Conservation (phyloP, 2,329 filamentous ascomycete genomes). For the Didymella glomerata region DNA sequence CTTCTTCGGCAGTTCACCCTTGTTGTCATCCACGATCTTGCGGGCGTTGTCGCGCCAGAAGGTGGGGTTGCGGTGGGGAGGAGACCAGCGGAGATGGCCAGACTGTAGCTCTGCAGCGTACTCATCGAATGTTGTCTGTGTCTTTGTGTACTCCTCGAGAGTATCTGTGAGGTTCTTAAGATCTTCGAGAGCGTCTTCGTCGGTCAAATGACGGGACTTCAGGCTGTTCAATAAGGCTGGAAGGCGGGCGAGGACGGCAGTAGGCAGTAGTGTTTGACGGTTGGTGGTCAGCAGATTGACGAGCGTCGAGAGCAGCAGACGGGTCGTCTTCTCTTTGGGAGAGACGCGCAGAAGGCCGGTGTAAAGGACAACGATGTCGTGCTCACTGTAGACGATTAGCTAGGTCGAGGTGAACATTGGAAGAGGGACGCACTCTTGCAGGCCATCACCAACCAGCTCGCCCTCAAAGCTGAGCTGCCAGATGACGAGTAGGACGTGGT, state of each 20-base stretch:
- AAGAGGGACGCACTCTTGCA: constrained; percentile 76
- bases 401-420: not conserved
- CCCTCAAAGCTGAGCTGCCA: constrained; percentile 97
- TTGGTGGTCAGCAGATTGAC: constrained; percentile 83
- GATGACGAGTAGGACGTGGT: constrained; percentile 89
- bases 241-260: constrained; percentile 84
- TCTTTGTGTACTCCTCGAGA: constrained; percentile 83
- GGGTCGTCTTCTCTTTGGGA: constrained; percentile 97
- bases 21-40: constrained; percentile 83
- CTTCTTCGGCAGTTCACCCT: constrained; percentile 79
- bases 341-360: constrained; percentile 91
- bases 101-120: constrained; percentile 84
- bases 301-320: constrained; percentile 87
- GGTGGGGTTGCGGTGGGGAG: constrained; percentile 82
- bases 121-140: constrained; percentile 72
- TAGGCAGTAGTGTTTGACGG: constrained; percentile 75
- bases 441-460: constrained; percentile 73
- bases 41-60: constrained; percentile 95
- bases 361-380: constrained; percentile 90
- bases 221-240: constrained; percentile 69
- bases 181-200: constrained; percentile 63
- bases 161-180: constrained; percentile 62
- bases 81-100: constrained; percentile 91
- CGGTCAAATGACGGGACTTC: constrained; percentile 60
- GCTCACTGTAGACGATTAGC: constrained; percentile 69